These are phyloP conservation scores for Syzygium grande DNA, from an alignment of 345 rosid genomes.

Conservation along the genomic window DNA sequence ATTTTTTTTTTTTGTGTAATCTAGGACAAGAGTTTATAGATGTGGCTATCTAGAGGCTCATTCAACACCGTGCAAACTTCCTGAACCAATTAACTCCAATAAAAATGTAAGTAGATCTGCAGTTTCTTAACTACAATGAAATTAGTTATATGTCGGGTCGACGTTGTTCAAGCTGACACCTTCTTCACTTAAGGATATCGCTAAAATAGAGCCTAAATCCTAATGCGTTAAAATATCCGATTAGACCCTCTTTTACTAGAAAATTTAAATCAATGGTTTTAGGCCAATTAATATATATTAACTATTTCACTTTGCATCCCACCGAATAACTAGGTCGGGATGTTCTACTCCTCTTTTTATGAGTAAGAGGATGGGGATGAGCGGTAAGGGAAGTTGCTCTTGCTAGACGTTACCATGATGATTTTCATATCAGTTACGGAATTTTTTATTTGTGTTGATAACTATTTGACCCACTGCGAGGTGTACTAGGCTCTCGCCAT, in stretches of 20 bases:
- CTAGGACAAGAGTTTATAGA: background rate
- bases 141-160: background rate
- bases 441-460: background rate
- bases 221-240: background rate
- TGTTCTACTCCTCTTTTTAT: background rate
- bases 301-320: background rate
- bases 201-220: background rate
- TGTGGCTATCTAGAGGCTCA: background rate
- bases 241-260: background rate
- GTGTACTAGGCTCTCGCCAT: background rate
- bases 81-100: background rate
- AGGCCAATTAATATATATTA: background rate
- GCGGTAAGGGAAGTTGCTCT: background rate
- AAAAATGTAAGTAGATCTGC: background rate
- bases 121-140: background rate
- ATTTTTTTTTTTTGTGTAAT: background rate
- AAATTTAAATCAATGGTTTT: background rate
- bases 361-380: background rate
- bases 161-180: background rate
- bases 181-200: background rate
- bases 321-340: background rate
- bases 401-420: fast-evolving
- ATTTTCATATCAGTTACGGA: background rate
- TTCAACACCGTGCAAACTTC: background rate
- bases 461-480: background rate